These are phyloP conservation scores for Fomitopsis palustris DNA, from an alignment of 1,284 basidiomycete genomes.

Conservation along the genomic window DNA sequence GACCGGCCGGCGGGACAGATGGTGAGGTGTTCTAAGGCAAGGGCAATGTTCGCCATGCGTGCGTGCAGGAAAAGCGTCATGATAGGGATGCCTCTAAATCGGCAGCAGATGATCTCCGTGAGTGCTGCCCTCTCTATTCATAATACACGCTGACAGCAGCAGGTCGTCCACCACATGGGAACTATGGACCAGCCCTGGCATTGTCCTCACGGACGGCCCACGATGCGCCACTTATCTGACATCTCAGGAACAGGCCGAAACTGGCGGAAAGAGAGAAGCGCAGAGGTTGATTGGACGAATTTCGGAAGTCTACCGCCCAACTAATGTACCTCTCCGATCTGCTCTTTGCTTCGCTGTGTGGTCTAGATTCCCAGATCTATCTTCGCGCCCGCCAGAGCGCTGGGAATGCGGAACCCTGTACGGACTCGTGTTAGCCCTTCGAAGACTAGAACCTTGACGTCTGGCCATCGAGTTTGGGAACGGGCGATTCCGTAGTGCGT, in stretches of 20 bases:
- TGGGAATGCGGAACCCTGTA: background rate
- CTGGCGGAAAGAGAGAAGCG: background rate
- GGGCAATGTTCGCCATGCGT: conserved; percentile 94
- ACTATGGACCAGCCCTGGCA: conserved; percentile 98
- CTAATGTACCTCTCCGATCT: conserved; percentile 1
- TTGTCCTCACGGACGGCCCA: conserved; percentile 94
- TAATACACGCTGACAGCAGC: background rate
- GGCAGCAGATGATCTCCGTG: conserved; percentile 78
- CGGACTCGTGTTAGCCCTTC: background rate
- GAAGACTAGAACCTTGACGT: background rate
- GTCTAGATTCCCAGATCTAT: background rate
- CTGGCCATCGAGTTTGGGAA: background rate
- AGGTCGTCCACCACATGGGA: conserved; percentile 93
- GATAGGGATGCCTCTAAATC: conserved; percentile 85
- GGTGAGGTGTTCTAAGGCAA: conserved; percentile 90
- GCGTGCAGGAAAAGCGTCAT: conserved; percentile 97
- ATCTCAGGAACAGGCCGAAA: conserved; percentile 22
- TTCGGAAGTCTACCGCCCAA: conserved; percentile 8
- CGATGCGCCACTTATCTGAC: conserved; percentile 84
- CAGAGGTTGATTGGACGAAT: conserved; percentile 15
- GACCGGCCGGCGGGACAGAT: conserved; percentile 76
- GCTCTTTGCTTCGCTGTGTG: background rate
- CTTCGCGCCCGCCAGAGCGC: background rate
- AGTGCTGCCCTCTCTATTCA: conserved; percentile 23
- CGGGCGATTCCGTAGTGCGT: background rate